Evolutionary conservation across 2,329 filamentous ascomycete genomes (phyloP), one percentile per base, ranked within the genome.

Genomic region (Aureobasidium sp.): DNA sequence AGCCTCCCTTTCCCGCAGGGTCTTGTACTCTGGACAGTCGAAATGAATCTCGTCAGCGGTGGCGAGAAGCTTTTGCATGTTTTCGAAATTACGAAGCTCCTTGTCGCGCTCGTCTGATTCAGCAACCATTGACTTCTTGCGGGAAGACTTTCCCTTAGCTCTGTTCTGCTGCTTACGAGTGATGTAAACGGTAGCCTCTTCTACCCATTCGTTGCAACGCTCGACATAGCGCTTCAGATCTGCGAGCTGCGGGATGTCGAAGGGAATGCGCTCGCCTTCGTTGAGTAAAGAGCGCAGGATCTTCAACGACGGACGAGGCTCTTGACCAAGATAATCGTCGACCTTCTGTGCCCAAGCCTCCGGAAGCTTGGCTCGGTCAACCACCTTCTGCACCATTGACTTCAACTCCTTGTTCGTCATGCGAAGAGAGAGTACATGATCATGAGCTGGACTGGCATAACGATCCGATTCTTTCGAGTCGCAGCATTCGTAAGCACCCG

Each of bases 141-240:
- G 89, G 85, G 89, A 94, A 48, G 84, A 84, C 71, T 91, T 94
- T 70, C 97, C 93, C 76, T 97, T 97, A 64, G 93, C 90, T 65
- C 94, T 89, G 71, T 95, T 96, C 76, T 97, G 93, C 77, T 97
- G 93, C 78, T 99, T 99, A 68, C 94, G 89, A 63, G 94, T 92
- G 70, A 92, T 96, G 78, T 95, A 99, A 72, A 89, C 92, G 70
- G 90, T 94, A 66, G 94, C 94, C 77, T 97, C 93, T 70, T 97
- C 94, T 65, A 97, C 91, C 89, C 95, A 97, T 72, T 96, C 91
- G 74, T 96, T 95, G 79, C 94, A 97, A 70, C 90, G 88, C 68
- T 96, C 91, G 73, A 99, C 94, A 77, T 96, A 99, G 67, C 87
- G 84, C 75, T 86, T 89, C 68, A 99, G 82, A 68, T 90, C 84